Evolutionary conservation across 257 asterid genomes (phyloP), one percentile per base, ranked within the genome.

Genomic region (Solanum chilense): DNA sequence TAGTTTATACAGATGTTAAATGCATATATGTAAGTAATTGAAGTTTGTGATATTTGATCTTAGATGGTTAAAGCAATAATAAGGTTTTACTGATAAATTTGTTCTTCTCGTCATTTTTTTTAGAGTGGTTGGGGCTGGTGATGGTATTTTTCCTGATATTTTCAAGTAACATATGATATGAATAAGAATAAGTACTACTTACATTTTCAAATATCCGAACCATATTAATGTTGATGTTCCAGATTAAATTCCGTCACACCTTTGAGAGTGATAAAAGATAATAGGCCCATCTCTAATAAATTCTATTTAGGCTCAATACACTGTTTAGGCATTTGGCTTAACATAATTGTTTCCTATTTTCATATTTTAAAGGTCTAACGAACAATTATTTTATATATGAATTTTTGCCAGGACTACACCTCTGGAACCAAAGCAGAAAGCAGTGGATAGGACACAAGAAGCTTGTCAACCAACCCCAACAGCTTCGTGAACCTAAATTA

Each of bases 361-460:
- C 83, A 5, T 75, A 33, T n/a, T 76, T 76, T 76, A 41, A 23
- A 41, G 52, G 35, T 76, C 35, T 41, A 76, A 3, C 12, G 2
- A 41, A n/a, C 83, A 76, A 23, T 6, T 76, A 23, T 41, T 76
- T 41, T 42, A 6, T 76, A 29, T 39, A 42, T 5, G 1, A 52
- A 42, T 83, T 76, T 74, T 69, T n/a, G 89, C 73, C 90, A 94
- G 99, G 52, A 87, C 92, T 92, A 98, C 2, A 3, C 60, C 60
- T 41, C 83, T 95, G 98, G 98, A 92, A 90, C 90, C 94, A 92
- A 90, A 92, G 29, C 80, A 88, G 98, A 86, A 91, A 88, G 91
- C 93, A 91, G 88, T 96, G 98, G 99, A 35, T 86, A 88, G 94
- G 92, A 88, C 91, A 84, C 88, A 93, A 91, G 89, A 92, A 90